Percentiles rank a stretch among this genome's conserved stretches.
phyloP scores from a whole-genome alignment of 768 basidiomycete genomes.

The Fomitopsis serialis region DNA sequence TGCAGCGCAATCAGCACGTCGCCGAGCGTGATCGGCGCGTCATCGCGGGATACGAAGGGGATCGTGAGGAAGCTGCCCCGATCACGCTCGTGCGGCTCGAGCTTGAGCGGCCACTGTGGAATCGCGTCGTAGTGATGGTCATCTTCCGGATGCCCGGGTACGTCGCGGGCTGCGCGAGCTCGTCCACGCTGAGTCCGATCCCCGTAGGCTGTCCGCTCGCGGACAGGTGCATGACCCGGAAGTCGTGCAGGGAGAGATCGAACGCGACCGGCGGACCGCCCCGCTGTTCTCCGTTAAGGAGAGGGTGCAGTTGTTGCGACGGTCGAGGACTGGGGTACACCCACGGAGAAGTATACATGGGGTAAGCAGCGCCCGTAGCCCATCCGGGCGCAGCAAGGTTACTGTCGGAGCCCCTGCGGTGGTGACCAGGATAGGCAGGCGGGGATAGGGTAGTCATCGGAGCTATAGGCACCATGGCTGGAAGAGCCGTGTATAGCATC shows the following conservation, averaged over 20 bases:
- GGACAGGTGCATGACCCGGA: constrained; percentile 37
- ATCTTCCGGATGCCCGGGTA: constrained; percentile 49
- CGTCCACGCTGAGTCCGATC: constrained; percentile 33
- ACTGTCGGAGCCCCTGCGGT: constrained; percentile 20
- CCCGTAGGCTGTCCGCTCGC: constrained; percentile 32
- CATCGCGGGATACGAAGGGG: constrained; percentile 19
- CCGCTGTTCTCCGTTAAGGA: constrained; percentile 46
- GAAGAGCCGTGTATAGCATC: constrained; percentile 16
- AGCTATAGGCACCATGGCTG: constrained; percentile 10
- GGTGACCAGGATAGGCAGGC: constrained; percentile 9
- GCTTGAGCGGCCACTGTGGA: constrained; percentile 57
- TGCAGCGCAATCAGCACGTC: constrained; percentile 53
- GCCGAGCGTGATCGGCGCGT: constrained; percentile 42
- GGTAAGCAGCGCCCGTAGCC: constrained; percentile 6
- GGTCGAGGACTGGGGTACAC: constrained; percentile 9
- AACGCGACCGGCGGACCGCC: constrained; percentile 42
- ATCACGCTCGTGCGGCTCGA: constrained; percentile 27
- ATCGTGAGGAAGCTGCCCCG: constrained; percentile 14
- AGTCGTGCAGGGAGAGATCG: constrained; percentile 46
- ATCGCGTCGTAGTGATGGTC: constrained; percentile 53
- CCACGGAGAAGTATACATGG: constrained; percentile 13
- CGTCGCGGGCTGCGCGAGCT: constrained; percentile 49
- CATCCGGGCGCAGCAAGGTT: constrained; percentile 17
- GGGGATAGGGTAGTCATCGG: not conserved
- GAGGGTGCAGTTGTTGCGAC: constrained; percentile 37